Conservation (phyloP, 1,284 basidiomycete species). For the Ceratobasidium sp. region DNA sequence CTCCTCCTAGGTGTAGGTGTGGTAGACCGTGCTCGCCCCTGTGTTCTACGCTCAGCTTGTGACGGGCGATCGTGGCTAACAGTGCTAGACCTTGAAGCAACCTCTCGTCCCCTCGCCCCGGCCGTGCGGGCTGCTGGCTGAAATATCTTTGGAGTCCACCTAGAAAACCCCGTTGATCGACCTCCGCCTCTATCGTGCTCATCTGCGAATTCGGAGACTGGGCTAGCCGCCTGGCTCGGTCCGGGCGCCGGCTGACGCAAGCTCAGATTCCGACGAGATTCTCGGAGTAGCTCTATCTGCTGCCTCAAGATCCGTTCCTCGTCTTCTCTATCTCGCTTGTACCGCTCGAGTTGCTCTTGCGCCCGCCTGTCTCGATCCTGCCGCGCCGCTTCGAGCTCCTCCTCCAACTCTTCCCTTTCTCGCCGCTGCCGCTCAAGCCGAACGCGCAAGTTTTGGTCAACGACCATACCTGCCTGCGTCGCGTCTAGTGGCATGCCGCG, state of each 20-base stretch:
- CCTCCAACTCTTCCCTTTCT: conserved; percentile 28
- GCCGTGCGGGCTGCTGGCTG: background rate
- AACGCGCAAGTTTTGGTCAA: conserved; percentile 22
- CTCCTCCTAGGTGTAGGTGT: background rate
- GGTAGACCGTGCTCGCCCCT: conserved; percentile 4
- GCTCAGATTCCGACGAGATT: background rate
- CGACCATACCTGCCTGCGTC: conserved; percentile 28
- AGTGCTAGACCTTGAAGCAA: conserved; percentile 3
- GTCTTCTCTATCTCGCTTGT: conserved; percentile 19
- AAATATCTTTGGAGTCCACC: background rate
- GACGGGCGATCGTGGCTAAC: background rate
- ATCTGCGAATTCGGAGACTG: background rate
- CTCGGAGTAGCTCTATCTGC: conserved; percentile 16
- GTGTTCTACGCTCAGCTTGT: conserved; percentile 8
- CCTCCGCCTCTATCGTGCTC: background rate
- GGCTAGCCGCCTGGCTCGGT: background rate
- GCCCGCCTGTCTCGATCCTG: conserved; percentile 35
- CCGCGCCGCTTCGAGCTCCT: conserved; percentile 20
- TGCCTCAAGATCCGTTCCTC: background rate
- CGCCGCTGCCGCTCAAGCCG: conserved; percentile 25
- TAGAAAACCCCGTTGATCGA: background rate
- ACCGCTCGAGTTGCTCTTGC: conserved; percentile 37
- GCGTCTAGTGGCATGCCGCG: conserved; percentile 5
- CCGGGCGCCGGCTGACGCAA: background rate
- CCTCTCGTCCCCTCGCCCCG: conserved; percentile 2